phyloP scores from a whole-genome alignment of 148 eudicot species.

The Cornus florida region DNA sequence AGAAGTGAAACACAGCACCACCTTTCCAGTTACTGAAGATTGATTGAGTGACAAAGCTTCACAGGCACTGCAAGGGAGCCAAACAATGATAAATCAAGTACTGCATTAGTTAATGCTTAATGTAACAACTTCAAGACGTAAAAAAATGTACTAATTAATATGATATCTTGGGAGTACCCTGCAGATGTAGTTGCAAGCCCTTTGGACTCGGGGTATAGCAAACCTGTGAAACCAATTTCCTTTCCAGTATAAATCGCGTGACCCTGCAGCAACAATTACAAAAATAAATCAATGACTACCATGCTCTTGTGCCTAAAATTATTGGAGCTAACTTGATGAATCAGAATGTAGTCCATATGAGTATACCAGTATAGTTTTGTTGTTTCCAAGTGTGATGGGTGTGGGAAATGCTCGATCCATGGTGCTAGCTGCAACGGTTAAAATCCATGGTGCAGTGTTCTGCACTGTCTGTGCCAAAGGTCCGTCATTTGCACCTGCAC shows the following conservation, averaged over 20 bases:
- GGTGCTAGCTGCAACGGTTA: slow-evolving; percentile 30
- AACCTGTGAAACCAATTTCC: slow-evolving; percentile 12
- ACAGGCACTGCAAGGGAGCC: slow-evolving; percentile 5
- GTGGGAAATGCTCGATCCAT: slow-evolving; percentile 28
- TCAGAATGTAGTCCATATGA: background rate
- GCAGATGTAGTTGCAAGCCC: background rate
- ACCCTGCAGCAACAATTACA: slow-evolving; percentile 15
- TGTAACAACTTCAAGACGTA: no score
- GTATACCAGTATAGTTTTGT: slow-evolving; percentile 21
- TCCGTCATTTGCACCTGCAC: slow-evolving; percentile 22
- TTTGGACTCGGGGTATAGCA: background rate
- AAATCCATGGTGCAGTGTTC: slow-evolving; percentile 30
- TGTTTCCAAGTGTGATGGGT: slow-evolving; percentile 29
- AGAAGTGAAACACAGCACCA: slow-evolving; percentile 23
- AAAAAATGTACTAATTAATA: background rate
- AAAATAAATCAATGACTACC: background rate
- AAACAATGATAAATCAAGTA: no score
- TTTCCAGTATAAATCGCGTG: slow-evolving; percentile 18
- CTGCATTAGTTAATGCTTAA: no score
- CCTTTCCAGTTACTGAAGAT: slow-evolving; percentile 19
- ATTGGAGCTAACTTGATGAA: background rate
- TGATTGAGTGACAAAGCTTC: background rate
- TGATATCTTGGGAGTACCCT: background rate
- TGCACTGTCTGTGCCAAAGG: slow-evolving; percentile 21
- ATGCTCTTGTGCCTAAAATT: no score